Evolutionary conservation across 352 stramenopile species (phyloP), one percentile per base, ranked within the genome.

Genomic region (Thalassiosira hispida): DNA sequence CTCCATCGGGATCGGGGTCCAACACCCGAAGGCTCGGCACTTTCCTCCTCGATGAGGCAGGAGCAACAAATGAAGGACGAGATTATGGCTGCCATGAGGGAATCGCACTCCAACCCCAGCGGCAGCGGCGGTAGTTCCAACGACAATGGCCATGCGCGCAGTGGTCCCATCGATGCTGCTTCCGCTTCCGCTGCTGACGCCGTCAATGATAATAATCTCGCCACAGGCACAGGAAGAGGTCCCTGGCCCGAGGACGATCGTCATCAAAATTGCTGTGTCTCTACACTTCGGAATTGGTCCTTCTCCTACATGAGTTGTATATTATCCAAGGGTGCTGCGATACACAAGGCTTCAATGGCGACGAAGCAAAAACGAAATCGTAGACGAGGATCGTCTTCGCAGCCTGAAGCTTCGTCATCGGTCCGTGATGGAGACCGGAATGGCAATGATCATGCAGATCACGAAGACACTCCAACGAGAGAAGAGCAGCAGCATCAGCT

Each of bases 301-400:
- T 74, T 60, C 53, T 57, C 38, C 9, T 74, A 74, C 53, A 74
- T 74, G 65, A 55, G 44, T 20, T 18, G 8, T 6, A 66, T 74
- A 47, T 52, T 74, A 0, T 23, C 20, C 25, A 51, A 49, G 38
- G 64, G 64, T 5, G 64, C 64, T 29, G 35, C 35, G 22, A 65
- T 73, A 25, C 64, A 73, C 33, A 40, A 40, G 3, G 38, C n/a
- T 9, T 52, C 56, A 18, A 49, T 22, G 25, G 29, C 8, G 33
- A 49, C 16, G 35, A 7, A 16, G 57, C 12, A 31, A 31, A 0
- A 49, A 11, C 3, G 57, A 20, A 49, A 44, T 33, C 9, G 25
- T 27, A 12, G 29, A n/a, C 33, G 22, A 27, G 49, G 49, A 27
- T 22, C 18, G 47, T 20, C 18, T 12, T 29, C 12, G 47, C 27